These are phyloP conservation scores for Adansonia grandidieri DNA, from an alignment of 441 rosid species.

Conservation along the genomic window DNA sequence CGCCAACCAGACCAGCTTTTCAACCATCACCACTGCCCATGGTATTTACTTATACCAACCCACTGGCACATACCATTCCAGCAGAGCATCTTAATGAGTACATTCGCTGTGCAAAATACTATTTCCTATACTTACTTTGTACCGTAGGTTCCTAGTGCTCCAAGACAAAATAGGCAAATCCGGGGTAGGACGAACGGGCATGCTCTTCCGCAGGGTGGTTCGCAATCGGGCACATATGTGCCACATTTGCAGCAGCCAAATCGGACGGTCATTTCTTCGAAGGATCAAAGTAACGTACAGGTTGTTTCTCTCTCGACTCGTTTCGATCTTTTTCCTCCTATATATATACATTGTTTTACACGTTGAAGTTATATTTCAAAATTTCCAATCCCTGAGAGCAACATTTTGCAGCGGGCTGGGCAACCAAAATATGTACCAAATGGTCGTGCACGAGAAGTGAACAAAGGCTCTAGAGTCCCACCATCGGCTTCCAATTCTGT, in stretches of 20 bases:
- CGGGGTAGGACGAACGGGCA: constrained; percentile 55
- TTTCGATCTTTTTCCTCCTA: neutral
- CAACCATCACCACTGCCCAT: constrained; percentile 51
- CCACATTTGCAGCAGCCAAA: constrained; percentile 44
- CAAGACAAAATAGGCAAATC: constrained; percentile 49
- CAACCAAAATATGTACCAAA: constrained; percentile 52
- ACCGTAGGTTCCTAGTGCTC: constrained; percentile 46
- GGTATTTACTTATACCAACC: constrained; percentile 39
- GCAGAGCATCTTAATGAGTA: neutral
- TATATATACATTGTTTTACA: neutral
- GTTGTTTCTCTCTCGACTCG: constrained; percentile 30
- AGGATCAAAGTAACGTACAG: constrained; percentile 49
- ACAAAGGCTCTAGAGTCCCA: constrained; percentile 33
- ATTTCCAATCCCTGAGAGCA: neutral
- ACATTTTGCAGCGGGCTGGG: constrained; percentile 41
- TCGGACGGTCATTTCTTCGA: constrained; percentile 37
- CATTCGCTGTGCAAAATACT: neutral
- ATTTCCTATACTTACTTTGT: neutral
- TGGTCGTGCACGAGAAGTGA: constrained; percentile 44
- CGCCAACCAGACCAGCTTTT: constrained; percentile 54
- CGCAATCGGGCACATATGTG: constrained; percentile 37
- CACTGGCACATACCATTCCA: neutral
- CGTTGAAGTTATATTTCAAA: neutral
- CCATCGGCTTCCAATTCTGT: constrained; percentile 37
- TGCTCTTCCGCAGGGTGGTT: constrained; percentile 40